Percentiles rank a stretch among this genome's conserved stretches.
Conservation (phyloP, 768 basidiomycete genomes). For the Termitomyces sp. region DNA sequence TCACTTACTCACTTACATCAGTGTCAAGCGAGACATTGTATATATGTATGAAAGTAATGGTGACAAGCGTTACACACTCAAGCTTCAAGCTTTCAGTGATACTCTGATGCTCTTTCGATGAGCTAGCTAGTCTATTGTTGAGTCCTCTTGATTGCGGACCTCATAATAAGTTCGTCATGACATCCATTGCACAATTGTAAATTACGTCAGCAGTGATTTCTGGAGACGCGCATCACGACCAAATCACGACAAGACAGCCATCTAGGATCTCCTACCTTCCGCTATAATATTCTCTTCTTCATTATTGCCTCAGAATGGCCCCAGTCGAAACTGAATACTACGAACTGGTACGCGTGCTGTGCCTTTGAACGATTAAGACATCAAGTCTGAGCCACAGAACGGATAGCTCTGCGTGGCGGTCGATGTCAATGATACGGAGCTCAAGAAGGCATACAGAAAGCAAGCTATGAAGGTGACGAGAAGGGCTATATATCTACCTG, state of each 20-base stretch:
- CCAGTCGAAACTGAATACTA: conserved; percentile 91
- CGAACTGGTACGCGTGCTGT: conserved; percentile 54
- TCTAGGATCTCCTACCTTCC: conserved; percentile 9
- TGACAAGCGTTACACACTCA: background rate
- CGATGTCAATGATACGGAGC: conserved; percentile 70
- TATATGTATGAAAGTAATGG: background rate
- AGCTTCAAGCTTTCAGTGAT: too few relatives aligned
- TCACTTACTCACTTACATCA: background rate
- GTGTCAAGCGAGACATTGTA: background rate
- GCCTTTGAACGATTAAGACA: background rate
- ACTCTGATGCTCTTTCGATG: too few relatives aligned
- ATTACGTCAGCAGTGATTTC: conserved; percentile 11
- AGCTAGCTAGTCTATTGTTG: too few relatives aligned
- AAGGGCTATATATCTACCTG: background rate
- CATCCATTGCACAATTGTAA: too few relatives aligned
- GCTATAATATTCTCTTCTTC: conserved; percentile 9
- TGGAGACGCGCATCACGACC: background rate
- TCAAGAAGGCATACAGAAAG: conserved; percentile 95
- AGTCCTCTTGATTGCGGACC: too few relatives aligned
- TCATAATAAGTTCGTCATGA: too few relatives aligned
- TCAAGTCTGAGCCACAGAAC: background rate
- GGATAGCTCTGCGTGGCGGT: conserved; percentile 62
- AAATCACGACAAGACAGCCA: background rate
- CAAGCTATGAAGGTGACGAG: conserved; percentile 79
- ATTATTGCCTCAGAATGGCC: conserved; percentile 43